phyloP scores from a whole-genome alignment of 2,329 filamentous ascomycete genomes.

The Sporothrix mexicana region DNA sequence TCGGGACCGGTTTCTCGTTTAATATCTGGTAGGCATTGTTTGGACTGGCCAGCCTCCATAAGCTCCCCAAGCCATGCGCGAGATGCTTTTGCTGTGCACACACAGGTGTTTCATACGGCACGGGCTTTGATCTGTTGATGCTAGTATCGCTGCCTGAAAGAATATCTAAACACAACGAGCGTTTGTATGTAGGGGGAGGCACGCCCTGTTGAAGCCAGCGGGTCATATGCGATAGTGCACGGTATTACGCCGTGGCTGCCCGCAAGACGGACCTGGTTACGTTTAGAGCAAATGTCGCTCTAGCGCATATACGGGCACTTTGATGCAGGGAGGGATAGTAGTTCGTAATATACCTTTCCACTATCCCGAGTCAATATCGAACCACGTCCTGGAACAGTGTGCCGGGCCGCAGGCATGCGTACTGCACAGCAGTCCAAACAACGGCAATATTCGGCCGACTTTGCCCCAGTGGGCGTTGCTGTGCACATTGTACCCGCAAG shows the following conservation, averaged over 20 bases:
- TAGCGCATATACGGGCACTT: not conserved
- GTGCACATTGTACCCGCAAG: conserved; percentile 15
- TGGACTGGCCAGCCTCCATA: too few species aligned
- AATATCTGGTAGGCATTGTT: too few species aligned
- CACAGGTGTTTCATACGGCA: not conserved
- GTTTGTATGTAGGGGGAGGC: not conserved
- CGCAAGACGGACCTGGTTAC: not conserved
- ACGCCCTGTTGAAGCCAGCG: not conserved
- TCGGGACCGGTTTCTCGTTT: too few species aligned
- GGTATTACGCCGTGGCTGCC: not conserved
- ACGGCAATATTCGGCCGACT: not conserved
- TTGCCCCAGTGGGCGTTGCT: not conserved
- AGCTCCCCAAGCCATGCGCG: not conserved
- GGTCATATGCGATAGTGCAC: not conserved
- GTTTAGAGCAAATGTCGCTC: not conserved
- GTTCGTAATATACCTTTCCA: not conserved
- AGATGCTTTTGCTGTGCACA: not conserved
- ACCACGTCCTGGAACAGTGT: not conserved
- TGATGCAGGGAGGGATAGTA: not conserved
- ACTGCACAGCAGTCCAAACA: not conserved
- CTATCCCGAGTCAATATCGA: not conserved
- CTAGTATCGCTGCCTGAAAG: not conserved
- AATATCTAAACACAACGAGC: not conserved
- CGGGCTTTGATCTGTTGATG: not conserved
- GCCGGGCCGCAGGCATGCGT: not conserved